Conservation (phyloP, 2,329 filamentous ascomycete species). For the Helotiales sp. region DNA sequence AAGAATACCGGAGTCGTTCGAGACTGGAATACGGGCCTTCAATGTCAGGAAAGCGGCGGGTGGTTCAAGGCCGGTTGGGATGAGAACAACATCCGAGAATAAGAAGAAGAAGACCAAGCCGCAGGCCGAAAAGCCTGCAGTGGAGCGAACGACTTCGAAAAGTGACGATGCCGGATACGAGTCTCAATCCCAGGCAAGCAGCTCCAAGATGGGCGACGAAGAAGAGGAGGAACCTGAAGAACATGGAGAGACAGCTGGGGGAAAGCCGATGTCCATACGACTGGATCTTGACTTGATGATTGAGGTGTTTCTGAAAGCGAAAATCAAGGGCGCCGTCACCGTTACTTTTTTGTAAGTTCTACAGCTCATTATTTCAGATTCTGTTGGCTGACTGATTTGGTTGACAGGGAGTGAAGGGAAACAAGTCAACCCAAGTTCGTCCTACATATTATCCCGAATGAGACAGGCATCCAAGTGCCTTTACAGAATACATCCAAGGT, state of each 20-base stretch:
- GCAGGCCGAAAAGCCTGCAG: conserved; percentile 17
- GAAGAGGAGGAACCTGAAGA: conserved; percentile 30
- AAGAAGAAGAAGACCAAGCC: conserved; percentile 27
- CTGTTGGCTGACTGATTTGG: background rate
- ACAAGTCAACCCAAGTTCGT: too few relatives aligned
- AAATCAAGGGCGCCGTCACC: conserved; percentile 82
- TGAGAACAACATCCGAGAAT: conserved; percentile 28
- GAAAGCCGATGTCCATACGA: conserved; percentile 70
- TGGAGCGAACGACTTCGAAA: conserved; percentile 23
- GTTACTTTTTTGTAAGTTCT: conserved; percentile 47
- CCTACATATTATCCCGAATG: too few relatives aligned
- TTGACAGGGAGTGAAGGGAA: background rate
- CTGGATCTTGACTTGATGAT: conserved; percentile 79
- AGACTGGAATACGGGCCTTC: conserved; percentile 37
- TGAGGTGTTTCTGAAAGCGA: conserved; percentile 79
- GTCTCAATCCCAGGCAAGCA: conserved; percentile 38
- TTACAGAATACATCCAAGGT: too few relatives aligned
- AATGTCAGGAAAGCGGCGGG: conserved; percentile 34
- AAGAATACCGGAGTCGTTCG: conserved; percentile 16
- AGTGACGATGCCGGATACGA: background rate
- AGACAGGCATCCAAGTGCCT: too few relatives aligned
- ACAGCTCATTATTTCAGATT: too few relatives aligned
- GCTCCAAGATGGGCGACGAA: background rate
- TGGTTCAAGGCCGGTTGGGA: conserved; percentile 32
- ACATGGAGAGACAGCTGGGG: conserved; percentile 37